phyloP scores from a whole-genome alignment of 2,329 filamentous ascomycete genomes.

The Davidsoniella neocaledoniae region DNA sequence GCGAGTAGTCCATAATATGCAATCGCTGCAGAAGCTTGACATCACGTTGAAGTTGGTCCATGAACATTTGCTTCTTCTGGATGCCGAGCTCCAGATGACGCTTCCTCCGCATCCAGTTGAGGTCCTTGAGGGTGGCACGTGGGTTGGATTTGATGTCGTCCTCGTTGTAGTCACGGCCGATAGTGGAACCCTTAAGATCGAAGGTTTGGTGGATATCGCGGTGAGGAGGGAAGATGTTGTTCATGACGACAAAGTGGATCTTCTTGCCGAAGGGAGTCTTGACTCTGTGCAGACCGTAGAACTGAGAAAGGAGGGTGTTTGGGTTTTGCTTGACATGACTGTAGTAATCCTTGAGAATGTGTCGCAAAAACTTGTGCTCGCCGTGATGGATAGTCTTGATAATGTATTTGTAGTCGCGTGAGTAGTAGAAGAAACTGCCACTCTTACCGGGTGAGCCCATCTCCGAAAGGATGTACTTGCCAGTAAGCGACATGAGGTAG shows the following conservation, averaged over 20 bases:
- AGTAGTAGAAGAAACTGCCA: slow-evolving; percentile 99
- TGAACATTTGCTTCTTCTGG: slow-evolving; percentile 71
- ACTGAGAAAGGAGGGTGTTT: slow-evolving; percentile 92
- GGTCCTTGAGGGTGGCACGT: slow-evolving; percentile 81
- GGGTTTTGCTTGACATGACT: slow-evolving; percentile 83
- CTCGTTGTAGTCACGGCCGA: slow-evolving; percentile 81
- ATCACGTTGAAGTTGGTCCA: slow-evolving; percentile 76
- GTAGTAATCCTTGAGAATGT: slow-evolving; percentile 83
- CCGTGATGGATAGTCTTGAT: slow-evolving; percentile 98
- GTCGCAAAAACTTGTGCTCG: slow-evolving; percentile 76
- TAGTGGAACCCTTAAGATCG: slow-evolving; percentile 89
- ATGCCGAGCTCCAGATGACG: slow-evolving; percentile 77
- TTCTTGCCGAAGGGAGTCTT: slow-evolving; percentile 98
- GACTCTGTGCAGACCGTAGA: slow-evolving; percentile 91
- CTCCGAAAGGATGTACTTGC: slow-evolving; percentile 96
- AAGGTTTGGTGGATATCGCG: slow-evolving; percentile 95
- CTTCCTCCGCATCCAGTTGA: slow-evolving; percentile 86
- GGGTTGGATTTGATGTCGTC: slow-evolving; percentile 79
- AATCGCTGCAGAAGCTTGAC: slow-evolving; percentile 73
- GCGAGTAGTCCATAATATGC: slow-evolving; percentile 97
- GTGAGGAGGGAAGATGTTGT: slow-evolving; percentile 95
- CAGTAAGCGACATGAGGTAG: slow-evolving; percentile 93
- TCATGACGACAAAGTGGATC: slow-evolving; percentile 99
- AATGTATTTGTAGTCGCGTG: slow-evolving; percentile 98
- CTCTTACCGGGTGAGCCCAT: slow-evolving; percentile 94